Base-by-base conservation (phyloP, 805 yeast species). In the Yarrowia sp. region DNA sequence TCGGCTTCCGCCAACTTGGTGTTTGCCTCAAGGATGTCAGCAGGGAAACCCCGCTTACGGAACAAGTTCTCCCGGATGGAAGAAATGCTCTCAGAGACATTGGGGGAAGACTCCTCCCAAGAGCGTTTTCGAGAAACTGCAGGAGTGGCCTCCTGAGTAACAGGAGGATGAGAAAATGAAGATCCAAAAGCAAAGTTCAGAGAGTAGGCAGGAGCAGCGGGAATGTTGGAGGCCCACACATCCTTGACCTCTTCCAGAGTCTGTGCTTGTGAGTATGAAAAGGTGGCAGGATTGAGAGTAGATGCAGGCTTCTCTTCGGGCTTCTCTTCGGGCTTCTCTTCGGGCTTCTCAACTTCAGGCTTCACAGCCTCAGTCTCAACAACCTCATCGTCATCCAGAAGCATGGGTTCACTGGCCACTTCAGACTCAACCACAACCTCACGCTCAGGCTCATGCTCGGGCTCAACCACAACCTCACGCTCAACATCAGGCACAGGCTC, bases 41-140 rank as follows among this genome's bases (percentile, higher is more conserved):
- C 41, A n/a, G 64, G 64, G 28, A 58, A 58, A 2, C 64, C 65
- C 5, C 60, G 60, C 47, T 48, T 47, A 8, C 62, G 44, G 32
- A 62, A 62, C n/a, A 51, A 11, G 32, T 62, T 62, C 31, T 38
- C 45, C 22, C 62, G 63, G 13, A 55, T 55, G 11, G 47, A 55
- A 4, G 61, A 55, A n/a, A 55, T 41, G 31, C 14, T 41, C 15
- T 55, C 61, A 6, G 61, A 55, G 47, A 55, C 61, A 31, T 55
- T 55, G 31, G 13, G 17, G 13, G 61, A 6, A 3, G 61, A 8
- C 15, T 36, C 61, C 15, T 55, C 61, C 61, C 45, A 55, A 3
- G 61, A 39, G 6, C 61, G 45, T 36, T 55, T 55, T 42, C 11
- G 38, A 10, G 60, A 38, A 1, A 32, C 55, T 15, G 22, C 60